A percentile compares a stretch with the other conserved stretches of the same genome.
phyloP scores from a whole-genome alignment of 352 stramenopile genomes.

The Phytophthora aleatoria region DNA sequence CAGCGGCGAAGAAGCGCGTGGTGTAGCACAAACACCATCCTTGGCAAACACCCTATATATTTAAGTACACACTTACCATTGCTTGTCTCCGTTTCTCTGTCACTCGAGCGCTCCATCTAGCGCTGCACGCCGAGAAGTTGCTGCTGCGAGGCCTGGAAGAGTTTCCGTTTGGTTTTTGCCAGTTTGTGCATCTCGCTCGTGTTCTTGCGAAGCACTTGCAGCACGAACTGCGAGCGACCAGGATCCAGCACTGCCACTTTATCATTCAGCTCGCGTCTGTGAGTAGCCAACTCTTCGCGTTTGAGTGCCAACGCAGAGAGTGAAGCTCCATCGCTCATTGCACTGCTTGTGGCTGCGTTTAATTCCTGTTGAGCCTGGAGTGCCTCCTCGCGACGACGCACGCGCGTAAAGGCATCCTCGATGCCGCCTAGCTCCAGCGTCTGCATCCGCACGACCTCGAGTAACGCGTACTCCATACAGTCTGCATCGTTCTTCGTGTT shows the following conservation, averaged over 20 bases:
- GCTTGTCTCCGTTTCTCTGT: background rate
- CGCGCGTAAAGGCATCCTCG: slow-evolving; percentile 70
- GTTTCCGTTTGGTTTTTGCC: slow-evolving; percentile 65
- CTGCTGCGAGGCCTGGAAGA: slow-evolving; percentile 66
- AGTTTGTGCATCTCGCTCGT: slow-evolving; percentile 77
- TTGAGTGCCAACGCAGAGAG: slow-evolving; percentile 45
- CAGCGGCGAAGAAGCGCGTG: background rate
- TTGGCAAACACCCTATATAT: slow-evolving; percentile 30
- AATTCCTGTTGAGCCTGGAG: slow-evolving; percentile 39
- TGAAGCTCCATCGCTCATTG: slow-evolving; percentile 28
- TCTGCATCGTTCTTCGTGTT: slow-evolving; percentile 75
- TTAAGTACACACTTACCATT: slow-evolving; percentile 40
- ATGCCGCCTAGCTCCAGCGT: slow-evolving; percentile 76
- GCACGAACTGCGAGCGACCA: slow-evolving; percentile 64
- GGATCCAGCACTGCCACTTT: slow-evolving; percentile 71
- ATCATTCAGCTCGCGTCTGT: slow-evolving; percentile 53
- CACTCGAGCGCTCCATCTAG: slow-evolving; percentile 7
- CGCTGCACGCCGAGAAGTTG: slow-evolving; percentile 53
- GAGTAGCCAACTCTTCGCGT: slow-evolving; percentile 53
- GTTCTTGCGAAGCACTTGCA: slow-evolving; percentile 72
- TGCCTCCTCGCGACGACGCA: slow-evolving; percentile 56
- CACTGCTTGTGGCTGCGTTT: slow-evolving; percentile 17
- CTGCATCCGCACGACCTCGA: slow-evolving; percentile 85
- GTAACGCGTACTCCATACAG: slow-evolving; percentile 81
- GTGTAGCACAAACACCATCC: background rate